Percentiles rank a stretch among this genome's conserved stretches.
phyloP scores from a whole-genome alignment of 1,284 basidiomycete species.

The Microbotryum silenes-acaulis region DNA sequence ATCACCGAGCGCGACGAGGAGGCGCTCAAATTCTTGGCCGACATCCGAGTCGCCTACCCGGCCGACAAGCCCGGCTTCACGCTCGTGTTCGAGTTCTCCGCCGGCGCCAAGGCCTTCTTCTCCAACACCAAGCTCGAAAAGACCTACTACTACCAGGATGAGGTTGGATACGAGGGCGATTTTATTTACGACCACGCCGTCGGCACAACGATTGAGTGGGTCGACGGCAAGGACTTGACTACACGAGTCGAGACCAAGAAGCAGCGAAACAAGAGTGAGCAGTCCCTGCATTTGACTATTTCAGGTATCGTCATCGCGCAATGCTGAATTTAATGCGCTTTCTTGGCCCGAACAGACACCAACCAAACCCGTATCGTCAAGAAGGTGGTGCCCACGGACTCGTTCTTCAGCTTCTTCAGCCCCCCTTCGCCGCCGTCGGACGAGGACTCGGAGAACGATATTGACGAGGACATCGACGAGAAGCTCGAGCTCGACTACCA shows the following conservation, averaged over 20 bases:
- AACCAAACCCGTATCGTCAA: constrained; percentile 86
- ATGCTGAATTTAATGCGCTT: constrained; percentile 13
- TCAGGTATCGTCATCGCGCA: too few species aligned
- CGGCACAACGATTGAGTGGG: constrained; percentile 89
- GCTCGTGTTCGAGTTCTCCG: constrained; percentile 70
- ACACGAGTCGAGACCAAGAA: constrained; percentile 98
- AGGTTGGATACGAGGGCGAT: constrained; percentile 38
- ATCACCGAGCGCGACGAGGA: constrained; percentile 89
- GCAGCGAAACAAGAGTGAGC: constrained; percentile 93
- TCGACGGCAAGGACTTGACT: constrained; percentile 94
- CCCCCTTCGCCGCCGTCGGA: constrained; percentile 70
- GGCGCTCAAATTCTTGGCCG: constrained; percentile 56
- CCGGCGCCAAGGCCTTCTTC: constrained; percentile 71
- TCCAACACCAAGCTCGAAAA: constrained; percentile 76
- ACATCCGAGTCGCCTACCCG: constrained; percentile 63
- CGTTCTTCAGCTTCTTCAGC: constrained; percentile 96
- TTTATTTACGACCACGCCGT: constrained; percentile 52
- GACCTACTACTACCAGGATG: constrained; percentile 84
- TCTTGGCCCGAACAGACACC: constrained; percentile 53
- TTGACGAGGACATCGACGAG: constrained; percentile 82
- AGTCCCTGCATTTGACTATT: background rate
- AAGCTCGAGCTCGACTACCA: constrained; percentile 95
- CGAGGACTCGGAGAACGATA: constrained; percentile 70
- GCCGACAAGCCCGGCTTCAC: constrained; percentile 72
- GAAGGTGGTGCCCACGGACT: constrained; percentile 77